phyloP scores from a whole-genome alignment of 805 yeast genomes.

The Ogataea dorogensis region DNA sequence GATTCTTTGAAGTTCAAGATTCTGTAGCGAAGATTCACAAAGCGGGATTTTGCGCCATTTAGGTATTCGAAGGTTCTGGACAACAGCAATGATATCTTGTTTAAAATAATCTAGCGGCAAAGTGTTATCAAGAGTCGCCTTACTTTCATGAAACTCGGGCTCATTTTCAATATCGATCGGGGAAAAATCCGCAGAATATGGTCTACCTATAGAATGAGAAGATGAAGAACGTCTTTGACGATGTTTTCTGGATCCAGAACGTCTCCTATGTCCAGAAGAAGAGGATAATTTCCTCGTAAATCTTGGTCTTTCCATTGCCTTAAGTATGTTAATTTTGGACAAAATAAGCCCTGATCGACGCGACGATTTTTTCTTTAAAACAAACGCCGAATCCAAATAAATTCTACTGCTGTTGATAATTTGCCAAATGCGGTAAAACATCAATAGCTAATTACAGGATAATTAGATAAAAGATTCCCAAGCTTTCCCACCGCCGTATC shows the following conservation, averaged over 20 bases:
- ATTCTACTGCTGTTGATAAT: slow-evolving; percentile 7
- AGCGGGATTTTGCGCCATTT: slow-evolving; percentile 68
- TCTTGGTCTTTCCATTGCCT: slow-evolving; percentile 26
- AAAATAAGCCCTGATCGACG: slow-evolving; percentile 3
- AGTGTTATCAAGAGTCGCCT: slow-evolving; percentile 66
- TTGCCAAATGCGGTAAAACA: slow-evolving; percentile 18
- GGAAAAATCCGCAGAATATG: slow-evolving; percentile 19
- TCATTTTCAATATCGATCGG: slow-evolving; percentile 2
- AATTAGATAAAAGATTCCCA: slow-evolving; percentile 1
- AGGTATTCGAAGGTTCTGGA: slow-evolving; percentile 63
- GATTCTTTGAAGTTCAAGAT: slow-evolving; percentile 61
- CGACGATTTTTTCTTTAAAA: slow-evolving; percentile 4
- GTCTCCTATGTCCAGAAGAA: slow-evolving; percentile 19
- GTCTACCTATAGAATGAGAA: slow-evolving; percentile 21
- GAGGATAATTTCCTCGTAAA: slow-evolving; percentile 22
- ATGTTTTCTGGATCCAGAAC: slow-evolving; percentile 26
- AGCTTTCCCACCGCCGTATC: slow-evolving; percentile 1
- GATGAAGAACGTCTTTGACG: slow-evolving; percentile 27
- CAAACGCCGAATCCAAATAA: not conserved
- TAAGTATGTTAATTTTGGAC: too few relatives aligned
- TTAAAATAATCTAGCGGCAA: slow-evolving; percentile 84
- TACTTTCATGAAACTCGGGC: slow-evolving; percentile 33
- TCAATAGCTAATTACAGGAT: slow-evolving; percentile 12
- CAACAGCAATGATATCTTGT: slow-evolving; percentile 67
- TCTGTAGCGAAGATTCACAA: slow-evolving; percentile 37